Evolutionary conservation across 202 grass and related monocot genomes (phyloP).

Genomic region (Panicum hallii): DNA sequence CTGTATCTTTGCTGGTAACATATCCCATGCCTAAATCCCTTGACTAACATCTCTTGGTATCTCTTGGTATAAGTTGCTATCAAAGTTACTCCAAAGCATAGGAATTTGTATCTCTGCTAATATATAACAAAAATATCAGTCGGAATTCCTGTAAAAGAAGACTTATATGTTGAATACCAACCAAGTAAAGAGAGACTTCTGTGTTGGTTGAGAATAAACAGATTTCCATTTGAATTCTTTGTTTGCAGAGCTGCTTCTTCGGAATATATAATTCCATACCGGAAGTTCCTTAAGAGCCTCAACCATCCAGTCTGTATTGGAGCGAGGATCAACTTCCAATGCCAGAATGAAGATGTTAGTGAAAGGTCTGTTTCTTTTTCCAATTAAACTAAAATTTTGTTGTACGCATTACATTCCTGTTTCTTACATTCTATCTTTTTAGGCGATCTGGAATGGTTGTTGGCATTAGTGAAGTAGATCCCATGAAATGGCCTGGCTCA

Average conservation of each 20-base stretch:
- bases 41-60: background rate
- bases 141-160: background rate
- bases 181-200: background rate
- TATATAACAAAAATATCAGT: background rate
- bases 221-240: constrained; percentile 15
- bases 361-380: constrained; percentile 52
- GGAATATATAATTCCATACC: constrained; percentile 81
- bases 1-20: background rate
- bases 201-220: background rate
- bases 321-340: constrained; percentile 83
- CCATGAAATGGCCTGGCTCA: constrained; percentile 87
- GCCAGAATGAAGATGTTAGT: constrained; percentile 76
- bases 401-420: background rate
- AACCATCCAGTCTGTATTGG: constrained; percentile 69
- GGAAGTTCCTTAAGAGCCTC: constrained; percentile 77
- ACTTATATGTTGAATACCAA: background rate
- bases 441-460: constrained; percentile 84
- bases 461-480: constrained; percentile 75
- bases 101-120: background rate
- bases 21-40: background rate
- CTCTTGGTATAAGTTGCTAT: too few relatives aligned
- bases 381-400: background rate
- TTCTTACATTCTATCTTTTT: constrained; percentile 36
- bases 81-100: background rate
- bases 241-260: constrained; percentile 65